Percentiles rank a stretch among this genome's conserved stretches.
Conservation (phyloP, 352 stramenopile genomes). For the Globisporangium apiculatum region DNA sequence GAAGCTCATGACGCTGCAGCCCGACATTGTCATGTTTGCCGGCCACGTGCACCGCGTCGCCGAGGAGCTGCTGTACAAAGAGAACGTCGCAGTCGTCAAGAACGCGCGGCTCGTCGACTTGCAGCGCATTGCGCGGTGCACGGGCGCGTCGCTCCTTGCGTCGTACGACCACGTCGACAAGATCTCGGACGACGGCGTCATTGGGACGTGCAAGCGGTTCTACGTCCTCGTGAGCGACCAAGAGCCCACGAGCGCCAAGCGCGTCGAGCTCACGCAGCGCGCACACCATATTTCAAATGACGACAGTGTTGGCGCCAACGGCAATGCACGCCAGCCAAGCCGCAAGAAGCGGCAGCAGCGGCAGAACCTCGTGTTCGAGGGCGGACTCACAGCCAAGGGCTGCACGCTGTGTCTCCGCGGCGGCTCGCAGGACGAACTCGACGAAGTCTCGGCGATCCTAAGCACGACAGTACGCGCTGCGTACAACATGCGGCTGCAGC, state of each 20-base stretch:
- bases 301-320: conserved; percentile 12
- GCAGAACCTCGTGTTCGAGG: conserved; percentile 86
- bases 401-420: conserved; percentile 81
- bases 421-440: conserved; percentile 50
- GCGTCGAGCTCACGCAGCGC: conserved; percentile 36
- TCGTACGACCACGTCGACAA: conserved; percentile 88
- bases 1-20: conserved; percentile 80
- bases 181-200: conserved; percentile 65
- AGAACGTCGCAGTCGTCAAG: conserved; percentile 77
- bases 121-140: conserved; percentile 71
- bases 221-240: conserved; percentile 80
- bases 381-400: conserved; percentile 56
- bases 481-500: conserved; percentile 81
- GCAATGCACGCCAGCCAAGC: neutral
- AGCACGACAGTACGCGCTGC: conserved; percentile 51
- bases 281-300: neutral
- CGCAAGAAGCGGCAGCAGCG: conserved; percentile 56
- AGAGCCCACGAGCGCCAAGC: conserved; percentile 61
- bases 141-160: conserved; percentile 66
- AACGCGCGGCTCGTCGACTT: conserved; percentile 77
- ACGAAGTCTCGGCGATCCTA: conserved; percentile 60
- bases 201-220: conserved; percentile 77
- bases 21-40: conserved; percentile 83
- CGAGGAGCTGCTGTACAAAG: conserved; percentile 73
- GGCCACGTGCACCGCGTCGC: conserved; percentile 80